Evolutionary conservation across 2,329 filamentous ascomycete genomes (phyloP), one percentile per base, ranked within the genome.

Genomic region (Huntiella moniliformis): DNA sequence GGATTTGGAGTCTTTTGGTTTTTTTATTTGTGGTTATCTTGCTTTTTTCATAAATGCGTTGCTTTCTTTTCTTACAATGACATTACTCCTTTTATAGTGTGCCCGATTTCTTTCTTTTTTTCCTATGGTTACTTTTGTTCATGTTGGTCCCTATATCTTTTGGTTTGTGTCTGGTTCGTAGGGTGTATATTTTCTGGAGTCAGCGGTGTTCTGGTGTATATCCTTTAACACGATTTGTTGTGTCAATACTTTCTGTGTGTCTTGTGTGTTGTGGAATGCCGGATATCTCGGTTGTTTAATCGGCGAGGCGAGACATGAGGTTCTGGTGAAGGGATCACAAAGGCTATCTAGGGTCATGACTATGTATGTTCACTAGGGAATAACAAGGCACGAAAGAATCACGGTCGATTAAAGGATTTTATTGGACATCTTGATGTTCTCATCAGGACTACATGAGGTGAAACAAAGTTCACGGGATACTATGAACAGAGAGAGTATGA

Each of bases 81-180:
- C 42, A 18, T 44, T 37, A 34, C 31, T 28, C 38, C 42, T 51
- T 38, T 22, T 51, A 50, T 49, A 48, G 49, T 37, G 36, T 44
- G 50, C 48, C 43, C 41, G 12, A 28, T 32, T 47, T 51, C 45
- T 51, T 46, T 46, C 33, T 42, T 45, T 48, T 51, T 52, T 52
- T 50, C 49, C 49, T 47, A 7, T 45, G 45, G 22, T 22, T 40
- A 12, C 28, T 39, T 12, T 38, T 32, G 31, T 39, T 31, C 17
- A 15, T 11, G 28, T n/a, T 15, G 34, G 36, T n/a, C 28, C 36
- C 42, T 48, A 46, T 38, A 37, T 16, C 37, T 46, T 47, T 44
- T 39, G 34, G 32, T 44, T 16, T 49, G 37, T 49, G n/a, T 35
- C 38, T 39, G 38, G 17, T 18, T 39, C 13, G 38, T 11, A 12